These are phyloP conservation scores for Obba rivulosa DNA, from an alignment of 768 basidiomycete species.

Conservation along the genomic window DNA sequence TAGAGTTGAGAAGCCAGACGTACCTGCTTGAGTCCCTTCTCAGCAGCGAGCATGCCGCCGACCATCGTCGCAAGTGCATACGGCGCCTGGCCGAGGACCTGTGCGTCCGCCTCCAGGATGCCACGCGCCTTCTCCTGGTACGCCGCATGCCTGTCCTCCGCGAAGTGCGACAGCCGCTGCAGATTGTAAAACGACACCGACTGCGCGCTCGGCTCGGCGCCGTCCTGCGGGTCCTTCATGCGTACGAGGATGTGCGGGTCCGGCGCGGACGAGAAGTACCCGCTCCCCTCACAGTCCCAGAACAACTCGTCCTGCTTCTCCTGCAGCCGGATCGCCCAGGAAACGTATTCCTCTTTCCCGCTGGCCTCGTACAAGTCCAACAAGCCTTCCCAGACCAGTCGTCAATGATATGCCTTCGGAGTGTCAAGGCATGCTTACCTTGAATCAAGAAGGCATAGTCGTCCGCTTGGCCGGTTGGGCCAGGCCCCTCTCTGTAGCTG, in stretches of 20 bases:
- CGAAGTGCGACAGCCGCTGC: constrained; percentile 20
- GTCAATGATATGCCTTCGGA: background rate
- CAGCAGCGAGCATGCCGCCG: constrained; percentile 9
- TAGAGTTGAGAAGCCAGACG: background rate
- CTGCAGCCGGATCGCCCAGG: constrained; percentile 31
- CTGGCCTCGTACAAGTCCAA: constrained; percentile 34
- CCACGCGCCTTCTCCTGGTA: constrained; percentile 19
- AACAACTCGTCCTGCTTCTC: constrained; percentile 34
- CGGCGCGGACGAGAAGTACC: constrained; percentile 33
- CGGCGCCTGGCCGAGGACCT: constrained; percentile 16
- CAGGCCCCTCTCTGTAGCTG: constrained; percentile 32
- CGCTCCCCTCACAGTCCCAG: constrained; percentile 32
- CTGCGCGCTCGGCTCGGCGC: constrained; percentile 23
- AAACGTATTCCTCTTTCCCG: constrained; percentile 26
- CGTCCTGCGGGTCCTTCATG: constrained; percentile 34
- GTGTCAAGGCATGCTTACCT: constrained; percentile 14
- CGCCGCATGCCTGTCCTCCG: constrained; percentile 16
- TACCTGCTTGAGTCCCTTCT: constrained; percentile 19
- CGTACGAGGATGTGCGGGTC: constrained; percentile 32
- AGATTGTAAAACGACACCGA: constrained; percentile 25
- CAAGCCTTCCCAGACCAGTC: constrained; percentile 13
- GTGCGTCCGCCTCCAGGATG: constrained; percentile 16
- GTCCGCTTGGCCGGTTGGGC: constrained; percentile 33
- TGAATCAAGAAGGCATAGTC: constrained; percentile 35
- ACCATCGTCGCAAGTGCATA: constrained; percentile 19